Conservation (phyloP, 495 filamentous ascomycete species). For the Hypoxylon perforatum region DNA sequence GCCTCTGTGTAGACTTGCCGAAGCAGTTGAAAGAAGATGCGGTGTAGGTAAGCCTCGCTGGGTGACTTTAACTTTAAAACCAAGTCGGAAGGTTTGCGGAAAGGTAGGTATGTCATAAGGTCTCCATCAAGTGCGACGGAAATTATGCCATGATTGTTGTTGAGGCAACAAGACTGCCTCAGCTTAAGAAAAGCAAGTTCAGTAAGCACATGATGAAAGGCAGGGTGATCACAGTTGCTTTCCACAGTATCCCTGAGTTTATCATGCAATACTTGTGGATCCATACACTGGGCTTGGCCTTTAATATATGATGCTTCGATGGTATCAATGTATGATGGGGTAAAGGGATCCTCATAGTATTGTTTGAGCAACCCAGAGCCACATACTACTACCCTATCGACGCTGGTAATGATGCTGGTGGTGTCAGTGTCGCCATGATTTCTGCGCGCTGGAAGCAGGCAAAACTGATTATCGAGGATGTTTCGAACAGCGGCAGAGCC, state of each 20-base stretch:
- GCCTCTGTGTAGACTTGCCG: not conserved
- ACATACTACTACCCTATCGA: conserved; percentile 6
- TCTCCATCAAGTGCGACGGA: conserved; percentile 3
- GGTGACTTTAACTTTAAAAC: conserved; percentile 9
- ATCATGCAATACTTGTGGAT: too few relatives aligned
- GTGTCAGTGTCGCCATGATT: too few relatives aligned
- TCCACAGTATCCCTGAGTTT: conserved; percentile 1
- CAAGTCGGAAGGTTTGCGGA: not conserved
- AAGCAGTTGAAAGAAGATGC: conserved; percentile 9
- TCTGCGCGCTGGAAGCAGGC: too few relatives aligned
- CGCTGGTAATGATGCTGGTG: too few relatives aligned
- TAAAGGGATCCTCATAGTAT: conserved; percentile 13
- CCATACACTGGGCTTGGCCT: not conserved
- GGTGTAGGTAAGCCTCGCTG: not conserved
- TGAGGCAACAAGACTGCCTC: not conserved
- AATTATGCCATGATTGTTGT: conserved; percentile 1
- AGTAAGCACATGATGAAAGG: conserved; percentile 23
- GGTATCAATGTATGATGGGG: not conserved
- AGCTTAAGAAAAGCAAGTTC: conserved; percentile 13
- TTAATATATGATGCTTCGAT: not conserved
- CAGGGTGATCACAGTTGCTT: not conserved
- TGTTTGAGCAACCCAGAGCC: conserved; percentile 4
- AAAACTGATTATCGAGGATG: too few relatives aligned
- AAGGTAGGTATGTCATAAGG: not conserved
- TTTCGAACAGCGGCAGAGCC: too few relatives aligned